Evolutionary conservation across 257 asterid genomes (phyloP).

Genomic region (Cinchona pubescens): DNA sequence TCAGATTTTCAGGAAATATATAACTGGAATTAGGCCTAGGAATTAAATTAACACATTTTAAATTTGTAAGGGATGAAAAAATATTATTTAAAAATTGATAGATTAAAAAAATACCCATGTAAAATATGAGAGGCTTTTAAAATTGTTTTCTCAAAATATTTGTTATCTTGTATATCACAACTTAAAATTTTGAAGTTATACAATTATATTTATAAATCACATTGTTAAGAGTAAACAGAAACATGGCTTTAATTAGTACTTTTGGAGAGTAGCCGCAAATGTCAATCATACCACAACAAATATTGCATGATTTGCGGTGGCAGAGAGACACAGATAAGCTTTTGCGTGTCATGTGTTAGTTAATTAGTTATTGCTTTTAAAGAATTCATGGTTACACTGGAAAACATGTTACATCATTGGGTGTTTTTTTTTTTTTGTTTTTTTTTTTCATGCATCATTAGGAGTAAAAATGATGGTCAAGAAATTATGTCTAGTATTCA

Average conservation of each 20-base stretch:
- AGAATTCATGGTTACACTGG: not conserved
- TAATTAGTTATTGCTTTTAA: not conserved
- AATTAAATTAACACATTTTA: too few relatives aligned
- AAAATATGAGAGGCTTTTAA: too few relatives aligned
- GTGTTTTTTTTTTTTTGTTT: too few relatives aligned
- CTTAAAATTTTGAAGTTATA: not conserved
- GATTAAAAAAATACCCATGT: too few relatives aligned
- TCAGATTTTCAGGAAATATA: too few relatives aligned
- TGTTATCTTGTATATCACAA: too few relatives aligned
- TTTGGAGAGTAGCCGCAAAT: slow-evolving; percentile 1
- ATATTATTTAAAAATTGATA: too few relatives aligned
- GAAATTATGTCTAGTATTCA: not conserved
- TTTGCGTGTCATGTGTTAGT: slow-evolving; percentile 6
- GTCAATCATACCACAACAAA: not conserved
- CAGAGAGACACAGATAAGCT: not conserved
- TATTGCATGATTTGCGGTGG: slow-evolving; percentile 17
- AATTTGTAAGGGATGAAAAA: too few relatives aligned
- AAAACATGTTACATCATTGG: not conserved
- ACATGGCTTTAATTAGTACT: not conserved
- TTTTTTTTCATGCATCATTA: too few relatives aligned
- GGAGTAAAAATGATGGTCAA: not conserved
- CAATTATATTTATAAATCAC: not conserved
- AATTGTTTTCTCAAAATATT: too few relatives aligned
- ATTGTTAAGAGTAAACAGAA: not conserved
- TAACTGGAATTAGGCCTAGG: too few relatives aligned